These are phyloP conservation scores for Cydonia oblonga DNA, from an alignment of 331 rosid genomes.

Conservation along the genomic window DNA sequence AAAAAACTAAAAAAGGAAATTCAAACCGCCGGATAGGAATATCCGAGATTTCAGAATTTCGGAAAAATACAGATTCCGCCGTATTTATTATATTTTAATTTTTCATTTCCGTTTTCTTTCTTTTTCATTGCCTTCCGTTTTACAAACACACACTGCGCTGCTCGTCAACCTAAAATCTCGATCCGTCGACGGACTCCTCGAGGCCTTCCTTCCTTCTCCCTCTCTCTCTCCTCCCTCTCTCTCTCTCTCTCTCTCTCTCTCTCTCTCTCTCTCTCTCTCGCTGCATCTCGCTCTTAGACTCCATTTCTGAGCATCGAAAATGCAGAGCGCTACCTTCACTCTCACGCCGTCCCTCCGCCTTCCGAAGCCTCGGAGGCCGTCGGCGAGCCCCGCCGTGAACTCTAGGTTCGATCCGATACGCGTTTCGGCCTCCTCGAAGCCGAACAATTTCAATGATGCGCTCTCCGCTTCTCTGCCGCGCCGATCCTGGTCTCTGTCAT, in stretches of 20 bases:
- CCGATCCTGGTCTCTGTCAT: slow-evolving; percentile 57
- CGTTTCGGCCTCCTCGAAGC: slow-evolving; percentile 21
- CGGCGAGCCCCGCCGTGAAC: background rate
- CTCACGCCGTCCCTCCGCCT: slow-evolving; percentile 33
- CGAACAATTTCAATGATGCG: slow-evolving; percentile 21
- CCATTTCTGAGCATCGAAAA: slow-evolving; percentile 14
- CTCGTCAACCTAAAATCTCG: slow-evolving; percentile 9
- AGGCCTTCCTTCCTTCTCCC: slow-evolving; percentile 6
- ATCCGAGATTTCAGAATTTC: too few relatives aligned
- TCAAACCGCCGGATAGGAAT: background rate
- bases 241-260: background rate
- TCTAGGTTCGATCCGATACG: slow-evolving; percentile 12
- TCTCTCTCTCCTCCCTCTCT: background rate
- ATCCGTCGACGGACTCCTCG: slow-evolving; percentile 37
- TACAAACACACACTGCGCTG: too few relatives aligned
- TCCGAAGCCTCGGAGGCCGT: slow-evolving; percentile 8
- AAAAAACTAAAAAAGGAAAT: background rate
- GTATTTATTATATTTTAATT: too few relatives aligned
- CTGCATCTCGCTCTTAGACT: slow-evolving; percentile 21
- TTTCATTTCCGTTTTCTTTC: too few relatives aligned
- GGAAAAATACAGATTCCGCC: too few relatives aligned
- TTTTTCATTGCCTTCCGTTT: too few relatives aligned
- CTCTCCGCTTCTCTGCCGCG: slow-evolving; percentile 31
- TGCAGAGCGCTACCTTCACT: slow-evolving; percentile 53
- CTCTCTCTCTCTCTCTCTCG: background rate